These are phyloP conservation scores for Fusarium sp. DNA, from an alignment of 2,329 filamentous ascomycete species.

Conservation along the genomic window DNA sequence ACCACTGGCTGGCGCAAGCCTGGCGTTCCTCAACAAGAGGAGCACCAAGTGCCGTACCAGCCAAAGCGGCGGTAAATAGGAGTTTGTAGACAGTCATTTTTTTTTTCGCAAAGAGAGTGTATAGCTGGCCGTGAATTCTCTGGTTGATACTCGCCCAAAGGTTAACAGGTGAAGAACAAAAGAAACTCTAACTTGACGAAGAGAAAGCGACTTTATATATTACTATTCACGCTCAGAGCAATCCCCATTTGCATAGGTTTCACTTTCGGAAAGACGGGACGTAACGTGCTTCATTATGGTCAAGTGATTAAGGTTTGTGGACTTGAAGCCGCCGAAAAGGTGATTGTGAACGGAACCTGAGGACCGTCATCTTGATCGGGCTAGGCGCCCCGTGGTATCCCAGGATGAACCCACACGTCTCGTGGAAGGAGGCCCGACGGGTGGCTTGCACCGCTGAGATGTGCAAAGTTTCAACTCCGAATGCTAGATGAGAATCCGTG, in stretches of 20 bases:
- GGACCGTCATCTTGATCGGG: neutral
- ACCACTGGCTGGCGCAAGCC: constrained; percentile 39
- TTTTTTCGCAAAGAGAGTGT: constrained; percentile 3
- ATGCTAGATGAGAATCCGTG: neutral
- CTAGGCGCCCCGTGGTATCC: neutral
- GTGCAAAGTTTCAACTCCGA: neutral
- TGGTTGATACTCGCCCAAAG: neutral
- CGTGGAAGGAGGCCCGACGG: neutral
- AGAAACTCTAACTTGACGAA: neutral
- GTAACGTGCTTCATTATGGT: neutral
- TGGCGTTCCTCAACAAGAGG: constrained; percentile 49
- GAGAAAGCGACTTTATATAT: neutral
- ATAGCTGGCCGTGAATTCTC: neutral
- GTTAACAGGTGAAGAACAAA: neutral
- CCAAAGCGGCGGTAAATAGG: constrained; percentile 30
- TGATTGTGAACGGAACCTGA: neutral
- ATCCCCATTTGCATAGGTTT: neutral
- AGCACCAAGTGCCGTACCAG: constrained; percentile 49
- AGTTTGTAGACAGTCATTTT: constrained; percentile 30
- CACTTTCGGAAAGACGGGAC: neutral
- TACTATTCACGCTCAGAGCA: neutral
- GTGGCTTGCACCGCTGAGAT: neutral
- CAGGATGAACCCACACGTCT: neutral
- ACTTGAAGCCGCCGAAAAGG: neutral
- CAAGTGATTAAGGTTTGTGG: neutral